Conservation (phyloP, 495 filamentous ascomycete species). For the Xylaria venustula region DNA sequence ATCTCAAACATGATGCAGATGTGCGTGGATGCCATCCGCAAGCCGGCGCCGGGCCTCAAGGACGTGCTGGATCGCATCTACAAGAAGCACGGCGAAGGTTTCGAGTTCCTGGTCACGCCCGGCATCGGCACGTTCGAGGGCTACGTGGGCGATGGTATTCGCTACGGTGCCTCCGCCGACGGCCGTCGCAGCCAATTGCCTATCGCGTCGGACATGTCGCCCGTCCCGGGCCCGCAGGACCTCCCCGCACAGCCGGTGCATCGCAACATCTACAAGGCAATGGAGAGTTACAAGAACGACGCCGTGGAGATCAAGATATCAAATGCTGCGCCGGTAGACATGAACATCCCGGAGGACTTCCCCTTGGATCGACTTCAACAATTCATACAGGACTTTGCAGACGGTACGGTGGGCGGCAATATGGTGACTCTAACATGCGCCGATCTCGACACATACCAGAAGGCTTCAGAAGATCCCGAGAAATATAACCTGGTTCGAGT, state of each 20-base stretch:
- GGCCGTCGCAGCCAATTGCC: slow-evolving; percentile 22
- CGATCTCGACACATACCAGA: slow-evolving; percentile 11
- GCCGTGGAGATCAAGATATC: slow-evolving; percentile 12
- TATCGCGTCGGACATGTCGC: slow-evolving; percentile 25
- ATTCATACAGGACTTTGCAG: slow-evolving; percentile 2
- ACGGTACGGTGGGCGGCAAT: slow-evolving; percentile 12
- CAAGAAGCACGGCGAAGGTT: slow-evolving; percentile 5
- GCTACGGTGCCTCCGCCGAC: slow-evolving; percentile 21
- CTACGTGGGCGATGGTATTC: slow-evolving; percentile 20
- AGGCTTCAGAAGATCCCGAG: slow-evolving; percentile 13
- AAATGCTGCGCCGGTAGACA: slow-evolving; percentile 16
- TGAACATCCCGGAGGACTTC: slow-evolving; percentile 20
- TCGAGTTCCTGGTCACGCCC: slow-evolving; percentile 22
- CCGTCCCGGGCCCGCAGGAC: slow-evolving; percentile 12
- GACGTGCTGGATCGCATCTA: background rate
- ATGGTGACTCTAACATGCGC: slow-evolving; percentile 16
- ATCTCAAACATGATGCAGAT: background rate
- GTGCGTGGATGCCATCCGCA: background rate
- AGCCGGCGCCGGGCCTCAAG: background rate
- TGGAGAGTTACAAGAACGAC: background rate
- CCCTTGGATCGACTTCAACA: background rate
- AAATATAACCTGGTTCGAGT: slow-evolving; percentile 15
- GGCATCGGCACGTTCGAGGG: slow-evolving; percentile 26
- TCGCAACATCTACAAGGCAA: slow-evolving; percentile 7
- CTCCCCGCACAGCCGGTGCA: background rate